Percentiles rank a stretch among this genome's conserved stretches.
Evolutionary conservation across 1,284 basidiomycete species (phyloP).

Genomic region (Trichosporon sp.): DNA sequence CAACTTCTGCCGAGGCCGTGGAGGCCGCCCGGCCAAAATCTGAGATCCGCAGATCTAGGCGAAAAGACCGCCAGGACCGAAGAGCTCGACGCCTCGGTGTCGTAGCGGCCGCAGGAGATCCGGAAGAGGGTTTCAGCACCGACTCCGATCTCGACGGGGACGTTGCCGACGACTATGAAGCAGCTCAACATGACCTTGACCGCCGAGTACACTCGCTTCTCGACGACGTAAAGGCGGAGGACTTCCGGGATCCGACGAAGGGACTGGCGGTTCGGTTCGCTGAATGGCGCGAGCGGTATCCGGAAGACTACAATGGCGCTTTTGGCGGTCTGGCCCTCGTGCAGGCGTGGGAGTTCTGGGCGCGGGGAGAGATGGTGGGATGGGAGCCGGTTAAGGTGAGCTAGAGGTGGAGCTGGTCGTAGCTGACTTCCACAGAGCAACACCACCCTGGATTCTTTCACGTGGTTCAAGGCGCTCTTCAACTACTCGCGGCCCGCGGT

Average conservation of each 20-base stretch:
- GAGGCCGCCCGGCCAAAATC: slow-evolving; percentile 47
- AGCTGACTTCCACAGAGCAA: slow-evolving; percentile 52
- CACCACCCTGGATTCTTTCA: slow-evolving; percentile 67
- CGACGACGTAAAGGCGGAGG: slow-evolving; percentile 75
- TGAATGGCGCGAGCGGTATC: slow-evolving; percentile 69
- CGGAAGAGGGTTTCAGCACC: slow-evolving; percentile 78
- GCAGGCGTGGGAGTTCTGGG: slow-evolving; percentile 95
- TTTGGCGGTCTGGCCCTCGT: slow-evolving; percentile 86
- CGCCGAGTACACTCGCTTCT: slow-evolving; percentile 59
- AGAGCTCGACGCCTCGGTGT: slow-evolving; percentile 53
- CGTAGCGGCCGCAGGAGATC: not conserved
- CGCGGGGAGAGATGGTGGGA: slow-evolving; percentile 72
- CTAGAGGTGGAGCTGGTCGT: not conserved
- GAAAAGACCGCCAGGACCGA: slow-evolving; percentile 53
- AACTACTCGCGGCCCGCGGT: slow-evolving; percentile 63
- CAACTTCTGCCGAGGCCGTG: slow-evolving; percentile 45
- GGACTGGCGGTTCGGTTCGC: slow-evolving; percentile 69
- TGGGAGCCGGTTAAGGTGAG: slow-evolving; percentile 82
- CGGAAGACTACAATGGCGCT: slow-evolving; percentile 78
- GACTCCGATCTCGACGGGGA: slow-evolving; percentile 65
- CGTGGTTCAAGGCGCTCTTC: slow-evolving; percentile 74
- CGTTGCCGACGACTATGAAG: slow-evolving; percentile 65
- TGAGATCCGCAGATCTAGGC: slow-evolving; percentile 56
- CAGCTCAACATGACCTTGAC: slow-evolving; percentile 60
- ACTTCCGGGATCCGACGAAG: slow-evolving; percentile 74